phyloP scores from a whole-genome alignment of 1,284 basidiomycete genomes.

The Cutaneotrichosporon sp. region DNA sequence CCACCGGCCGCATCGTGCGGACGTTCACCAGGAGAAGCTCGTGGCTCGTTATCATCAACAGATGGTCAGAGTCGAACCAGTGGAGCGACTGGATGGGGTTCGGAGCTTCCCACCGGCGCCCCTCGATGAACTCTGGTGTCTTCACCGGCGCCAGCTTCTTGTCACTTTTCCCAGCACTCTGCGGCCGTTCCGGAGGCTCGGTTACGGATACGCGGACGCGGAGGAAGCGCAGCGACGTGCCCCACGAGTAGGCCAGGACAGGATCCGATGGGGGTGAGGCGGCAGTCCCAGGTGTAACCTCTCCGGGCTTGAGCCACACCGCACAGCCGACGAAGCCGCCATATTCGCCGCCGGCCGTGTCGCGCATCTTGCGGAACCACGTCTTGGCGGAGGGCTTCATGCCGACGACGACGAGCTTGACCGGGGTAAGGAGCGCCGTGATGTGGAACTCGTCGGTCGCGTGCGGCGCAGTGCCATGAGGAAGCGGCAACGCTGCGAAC shows the following conservation, averaged over 20 bases:
- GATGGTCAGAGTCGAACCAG: slow-evolving; percentile 57
- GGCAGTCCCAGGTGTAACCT: slow-evolving; percentile 16
- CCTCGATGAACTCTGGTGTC: slow-evolving; percentile 48
- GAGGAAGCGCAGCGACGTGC: slow-evolving; percentile 64
- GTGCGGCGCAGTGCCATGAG: slow-evolving; percentile 74
- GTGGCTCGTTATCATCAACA: slow-evolving; percentile 59
- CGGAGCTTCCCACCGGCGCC: slow-evolving; percentile 46
- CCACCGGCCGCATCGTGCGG: slow-evolving; percentile 49
- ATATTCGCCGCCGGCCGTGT: slow-evolving; percentile 53
- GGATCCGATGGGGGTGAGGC: slow-evolving; percentile 56
- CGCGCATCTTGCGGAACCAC: slow-evolving; percentile 81
- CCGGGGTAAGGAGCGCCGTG: slow-evolving; percentile 81
- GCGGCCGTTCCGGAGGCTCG: slow-evolving; percentile 10
- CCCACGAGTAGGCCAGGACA: slow-evolving; percentile 81
- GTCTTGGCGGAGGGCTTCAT: slow-evolving; percentile 89
- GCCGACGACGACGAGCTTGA: slow-evolving; percentile 90
- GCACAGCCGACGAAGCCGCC: slow-evolving; percentile 63
- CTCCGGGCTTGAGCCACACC: slow-evolving; percentile 69
- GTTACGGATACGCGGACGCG: slow-evolving; percentile 56
- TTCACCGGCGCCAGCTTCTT: slow-evolving; percentile 22
- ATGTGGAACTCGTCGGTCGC: slow-evolving; percentile 80
- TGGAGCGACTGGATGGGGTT: slow-evolving; percentile 52
- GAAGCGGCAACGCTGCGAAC: slow-evolving; percentile 77
- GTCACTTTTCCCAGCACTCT: not conserved
- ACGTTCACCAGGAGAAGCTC: slow-evolving; percentile 73